Base-by-base conservation (phyloP, 2,329 filamentous ascomycete species). In the Colletotrichum sojae region DNA sequence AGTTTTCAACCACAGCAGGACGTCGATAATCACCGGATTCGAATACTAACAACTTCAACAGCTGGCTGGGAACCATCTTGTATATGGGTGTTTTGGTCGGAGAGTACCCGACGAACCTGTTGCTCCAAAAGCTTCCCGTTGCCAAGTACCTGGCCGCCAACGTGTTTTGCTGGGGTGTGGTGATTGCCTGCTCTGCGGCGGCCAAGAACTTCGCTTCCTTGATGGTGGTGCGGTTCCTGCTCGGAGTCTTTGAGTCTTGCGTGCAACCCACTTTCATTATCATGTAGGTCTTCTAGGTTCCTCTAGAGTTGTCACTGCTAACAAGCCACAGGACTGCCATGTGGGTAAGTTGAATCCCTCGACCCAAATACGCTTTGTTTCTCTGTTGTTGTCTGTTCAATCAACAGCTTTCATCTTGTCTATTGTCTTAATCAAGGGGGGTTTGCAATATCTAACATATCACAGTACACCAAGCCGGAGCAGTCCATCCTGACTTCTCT, bases 401-500 rank as follows among this genome's bases (percentile, higher is more conserved):
- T 13, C 2, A 10, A 1, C 27, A 1, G 27, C 15, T 39, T n/a
- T 12, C 16, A 16, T 43, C 16, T 1, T 43, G 12, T 16, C 16
- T 16, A 4, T 15, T 13, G 15, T 43, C 40, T 1, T 2, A 16
- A 15, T 43, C n/a, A 15, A n/a, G 15, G 40, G 12, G 16, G 1
- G 31, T 16, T n/a, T 22, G 31, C 5, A 13, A 52, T 52, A 18
- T 22, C 27, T 10, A 39, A 6, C 22, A 9, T 2, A 6, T 22
- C 5, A 27, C 16, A 66, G 79, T 86, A 86, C 72, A 74, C 81
- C 1, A 76, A 80, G 1, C 77, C 78, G 46, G 89, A 92, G 72
- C 90, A 92, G 76, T 88, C 89, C 0, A 76, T 90, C 18, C 83
- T 90, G 0, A 85, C 91, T 2, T 88, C 89, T 0, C 84, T 86